Evolutionary conservation across 2,329 filamentous ascomycete species (phyloP), one percentile per base, ranked within the genome.

Genomic region (Trichoderma harzianum): DNA sequence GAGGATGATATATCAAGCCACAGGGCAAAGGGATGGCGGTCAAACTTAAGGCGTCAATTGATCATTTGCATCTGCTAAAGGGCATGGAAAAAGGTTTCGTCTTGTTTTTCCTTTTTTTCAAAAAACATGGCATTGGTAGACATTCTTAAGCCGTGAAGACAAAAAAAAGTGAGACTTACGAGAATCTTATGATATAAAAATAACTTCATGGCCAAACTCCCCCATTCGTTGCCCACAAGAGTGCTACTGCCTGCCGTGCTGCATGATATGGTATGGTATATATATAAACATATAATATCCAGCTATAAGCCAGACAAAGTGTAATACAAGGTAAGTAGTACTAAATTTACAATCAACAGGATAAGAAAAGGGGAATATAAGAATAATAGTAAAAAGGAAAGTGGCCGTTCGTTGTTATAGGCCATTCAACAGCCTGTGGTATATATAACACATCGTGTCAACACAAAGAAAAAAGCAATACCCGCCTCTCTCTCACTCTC

Each of bases 51-150:
- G 80, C 80, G 81, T 82, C 79, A 79, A 81, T 82, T 81, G 79
- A 82, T 80, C 78, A 81, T 82, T 82, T 82, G 78, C 81, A 82
- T 82, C 80, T 80, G 78, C 77, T 79, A 71, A 71, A 75, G 79
- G 79, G 78, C 77, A 79, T 79, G 76, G 80, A 77, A 80, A 77
- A 80, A 77, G 78, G 80, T 78, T 82, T 81, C 78, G 79, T 78
- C 78, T 80, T 74, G 80, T 78, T 79, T 79, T 80, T 76, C 47
- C 58, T 30, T 47, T 28, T 61, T 36, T 61, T 39, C 12, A 63
- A 65, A 51, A 30, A 69, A 67, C 55, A 79, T 51, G 43, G 78
- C 69, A 80, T 80, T 81, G 79, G 79, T 81, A 80, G 78, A 77
- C 51, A 67, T 39, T 76, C 36, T 51, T 76, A 79, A 76, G 77